Base-by-base conservation (phyloP, 371 early-diverging fungal species). In the Syncephalastrum racemosum region DNA sequence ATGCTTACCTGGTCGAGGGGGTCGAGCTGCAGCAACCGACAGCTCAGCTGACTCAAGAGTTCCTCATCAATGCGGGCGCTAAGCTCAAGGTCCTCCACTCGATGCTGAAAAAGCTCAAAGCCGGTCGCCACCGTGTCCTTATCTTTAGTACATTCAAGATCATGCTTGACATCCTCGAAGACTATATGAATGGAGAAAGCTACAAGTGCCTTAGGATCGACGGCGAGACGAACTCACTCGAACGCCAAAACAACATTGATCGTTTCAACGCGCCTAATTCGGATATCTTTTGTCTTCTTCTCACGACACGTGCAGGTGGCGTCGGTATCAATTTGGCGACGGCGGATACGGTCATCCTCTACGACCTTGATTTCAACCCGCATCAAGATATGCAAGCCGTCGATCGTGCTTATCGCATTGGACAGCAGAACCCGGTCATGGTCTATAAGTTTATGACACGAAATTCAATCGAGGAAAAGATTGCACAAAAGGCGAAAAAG, bases 361-460 rank as follows among this genome's bases (percentile, higher is more conserved):
- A 90, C 69, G 98, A 97, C 64, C 83, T 89, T 18, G 99, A 98
- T 64, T 96, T 88, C 78, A 98, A 98, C 64, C 98, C 97, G 1
- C 93, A 96, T 59, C 89, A 85, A 47, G 97, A 89, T 72, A 74
- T 86, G 75, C 89, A 95, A 73, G 99, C 99, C 15, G 88, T 96
- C 67, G 88, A 89, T 18, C 84, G 98, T 31, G 93, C 95, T 2
- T 93, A 98, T 67, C 88, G 99, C 54, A 95, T 97, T 15, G 99
- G 99, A 0, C 98, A 99, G 70, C 88, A 73, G n/a, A 86, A 85
- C 44, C 87, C 88, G 23, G 96, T 99, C 1, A 66, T 90, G 31
- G 89, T 92, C 3, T 83, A 92, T 64, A 88, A 92, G 54, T 77
- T 98, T 23, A 88, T 97, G 65, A 93, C 95, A 1, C 73, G 86